These are phyloP conservation scores for Fennellomyces sp. DNA, from an alignment of 371 early-diverging fungal genomes.

Conservation along the genomic window DNA sequence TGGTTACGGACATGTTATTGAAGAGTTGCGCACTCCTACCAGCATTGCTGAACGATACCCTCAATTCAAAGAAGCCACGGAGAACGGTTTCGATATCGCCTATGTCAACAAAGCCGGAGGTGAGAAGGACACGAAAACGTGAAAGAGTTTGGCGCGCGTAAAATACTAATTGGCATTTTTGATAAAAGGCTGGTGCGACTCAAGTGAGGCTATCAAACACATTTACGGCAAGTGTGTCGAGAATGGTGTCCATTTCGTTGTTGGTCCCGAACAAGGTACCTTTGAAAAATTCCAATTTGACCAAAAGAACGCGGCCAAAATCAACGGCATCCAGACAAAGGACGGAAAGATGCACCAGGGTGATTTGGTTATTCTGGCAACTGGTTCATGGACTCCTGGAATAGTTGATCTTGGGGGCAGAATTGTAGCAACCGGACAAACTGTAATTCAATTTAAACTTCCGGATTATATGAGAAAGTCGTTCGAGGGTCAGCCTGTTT, in stretches of 20 bases:
- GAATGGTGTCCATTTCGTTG: conserved; percentile 41
- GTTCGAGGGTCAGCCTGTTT: conserved; percentile 40
- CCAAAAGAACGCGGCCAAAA: conserved; percentile 9
- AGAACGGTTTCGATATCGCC: conserved; percentile 28
- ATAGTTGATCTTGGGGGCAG: conserved; percentile 38
- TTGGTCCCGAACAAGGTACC: conserved; percentile 30
- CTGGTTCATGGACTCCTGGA: conserved; percentile 62
- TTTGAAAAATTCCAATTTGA: conserved; percentile 26
- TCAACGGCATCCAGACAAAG: conserved; percentile 44
- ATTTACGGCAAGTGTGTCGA: conserved; percentile 32
- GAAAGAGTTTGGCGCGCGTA: neutral
- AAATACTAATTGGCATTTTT: neutral
- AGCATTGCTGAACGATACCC: conserved; percentile 34
- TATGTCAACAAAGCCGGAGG: conserved; percentile 41
- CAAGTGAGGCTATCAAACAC: conserved; percentile 33
- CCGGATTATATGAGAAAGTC: neutral
- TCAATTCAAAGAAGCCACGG: conserved; percentile 29
- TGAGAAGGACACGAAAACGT: conserved; percentile 2
- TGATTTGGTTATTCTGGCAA: conserved; percentile 46
- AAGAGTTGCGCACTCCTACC: conserved; percentile 26
- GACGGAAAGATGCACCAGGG: conserved; percentile 39
- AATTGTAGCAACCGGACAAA: conserved; percentile 52
- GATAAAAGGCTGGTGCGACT: conserved; percentile 41
- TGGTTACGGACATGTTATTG: conserved; percentile 35
- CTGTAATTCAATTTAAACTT: conserved; percentile 51